phyloP scores from a whole-genome alignment of 2,329 filamentous ascomycete species.

The Pseudogymnoascus sp. region DNA sequence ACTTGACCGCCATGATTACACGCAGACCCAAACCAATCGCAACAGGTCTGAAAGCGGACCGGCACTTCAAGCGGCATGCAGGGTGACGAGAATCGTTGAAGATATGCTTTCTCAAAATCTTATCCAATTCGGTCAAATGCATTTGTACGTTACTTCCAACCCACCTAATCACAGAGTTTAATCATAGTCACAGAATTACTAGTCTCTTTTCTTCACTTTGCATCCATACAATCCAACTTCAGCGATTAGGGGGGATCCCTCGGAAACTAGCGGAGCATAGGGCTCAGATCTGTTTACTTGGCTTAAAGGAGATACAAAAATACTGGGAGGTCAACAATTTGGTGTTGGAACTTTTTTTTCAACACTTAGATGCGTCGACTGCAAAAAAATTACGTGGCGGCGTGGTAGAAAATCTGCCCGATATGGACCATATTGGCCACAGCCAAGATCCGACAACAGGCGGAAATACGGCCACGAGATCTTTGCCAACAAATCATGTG shows the following conservation, averaged over 20 bases:
- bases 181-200: slow-evolving; percentile 34
- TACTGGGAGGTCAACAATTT: slow-evolving; percentile 46
- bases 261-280: slow-evolving; percentile 42
- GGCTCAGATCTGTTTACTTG: slow-evolving; percentile 42
- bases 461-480: not conserved
- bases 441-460: not conserved
- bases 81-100: slow-evolving; percentile 42
- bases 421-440: not conserved
- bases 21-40: slow-evolving; percentile 30
- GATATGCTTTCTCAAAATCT: slow-evolving; percentile 40
- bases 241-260: slow-evolving; percentile 33
- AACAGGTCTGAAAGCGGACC: slow-evolving; percentile 35
- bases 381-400: slow-evolving; percentile 32
- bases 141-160: slow-evolving; percentile 30
- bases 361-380: slow-evolving; percentile 41
- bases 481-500: not conserved
- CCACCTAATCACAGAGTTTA: not conserved
- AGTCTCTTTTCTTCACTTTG: slow-evolving; percentile 44
- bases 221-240: slow-evolving; percentile 42
- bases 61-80: slow-evolving; percentile 40
- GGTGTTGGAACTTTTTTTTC: slow-evolving; percentile 44
- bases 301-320: slow-evolving; percentile 42
- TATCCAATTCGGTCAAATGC: slow-evolving; percentile 40
- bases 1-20: slow-evolving; percentile 38
- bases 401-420: not conserved